Conservation (phyloP, 305 asterid genomes). For the Solanum hybrid region DNA sequence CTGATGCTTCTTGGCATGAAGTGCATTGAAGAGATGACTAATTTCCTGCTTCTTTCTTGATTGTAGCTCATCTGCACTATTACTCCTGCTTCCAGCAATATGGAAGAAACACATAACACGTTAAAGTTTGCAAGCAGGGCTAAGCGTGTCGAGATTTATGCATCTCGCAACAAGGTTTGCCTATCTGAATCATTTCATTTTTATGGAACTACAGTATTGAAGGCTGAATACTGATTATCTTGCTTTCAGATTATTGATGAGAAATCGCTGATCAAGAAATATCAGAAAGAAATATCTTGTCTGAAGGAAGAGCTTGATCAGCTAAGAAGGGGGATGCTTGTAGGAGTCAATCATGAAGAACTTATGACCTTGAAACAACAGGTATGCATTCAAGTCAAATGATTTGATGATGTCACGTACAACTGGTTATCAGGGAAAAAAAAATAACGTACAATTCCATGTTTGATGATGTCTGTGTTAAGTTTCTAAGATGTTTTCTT, state of each 20-base stretch:
- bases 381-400: conserved; percentile 34
- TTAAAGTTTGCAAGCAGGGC: conserved; percentile 98
- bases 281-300: conserved; percentile 86
- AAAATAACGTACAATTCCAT: neutral
- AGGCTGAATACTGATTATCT: conserved; percentile 1
- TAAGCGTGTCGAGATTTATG: conserved; percentile 83
- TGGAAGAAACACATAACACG: conserved; percentile 98
- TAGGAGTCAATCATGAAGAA: conserved; percentile 79
- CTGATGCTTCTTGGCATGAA: neutral
- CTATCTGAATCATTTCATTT: neutral
- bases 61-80: conserved; percentile 84
- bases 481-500: neutral
- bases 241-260: conserved; percentile 86
- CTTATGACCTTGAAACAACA: conserved; percentile 68
- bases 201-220: neutral
- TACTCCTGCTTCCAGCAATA: conserved; percentile 97
- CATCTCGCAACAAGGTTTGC: conserved; percentile 89
- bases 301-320: conserved; percentile 93
- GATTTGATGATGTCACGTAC: neutral
- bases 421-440: neutral
- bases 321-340: conserved; percentile 66
- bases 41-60: neutral
- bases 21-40: neutral
- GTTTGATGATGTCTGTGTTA: neutral
- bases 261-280: conserved; percentile 93